phyloP scores from a whole-genome alignment of 148 eudicot genomes.

The Pouteria glomerata region DNA sequence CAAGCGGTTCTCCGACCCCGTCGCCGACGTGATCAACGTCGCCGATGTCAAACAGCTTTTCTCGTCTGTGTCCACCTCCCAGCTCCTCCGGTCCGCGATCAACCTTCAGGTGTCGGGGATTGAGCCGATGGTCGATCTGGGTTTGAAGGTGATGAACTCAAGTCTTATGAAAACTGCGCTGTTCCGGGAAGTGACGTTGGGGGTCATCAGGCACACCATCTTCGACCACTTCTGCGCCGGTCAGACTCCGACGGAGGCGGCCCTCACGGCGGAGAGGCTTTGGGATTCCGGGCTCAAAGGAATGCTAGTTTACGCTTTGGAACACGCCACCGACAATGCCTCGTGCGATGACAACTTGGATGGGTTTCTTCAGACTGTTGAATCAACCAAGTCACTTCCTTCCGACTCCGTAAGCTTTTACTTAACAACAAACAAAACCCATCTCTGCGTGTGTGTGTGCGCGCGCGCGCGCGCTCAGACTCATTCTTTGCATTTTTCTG shows the following conservation, averaged over 20 bases:
- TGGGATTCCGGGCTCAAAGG: slow-evolving; percentile 50
- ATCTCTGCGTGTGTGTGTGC: neutral
- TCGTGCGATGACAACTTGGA: slow-evolving; percentile 55
- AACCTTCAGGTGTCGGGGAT: slow-evolving; percentile 44
- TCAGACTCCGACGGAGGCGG: slow-evolving; percentile 37
- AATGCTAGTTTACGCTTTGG: slow-evolving; percentile 81
- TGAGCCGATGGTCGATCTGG: slow-evolving; percentile 59
- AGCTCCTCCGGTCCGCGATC: slow-evolving; percentile 40
- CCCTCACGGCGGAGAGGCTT: slow-evolving; percentile 31
- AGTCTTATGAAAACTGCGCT: slow-evolving; percentile 37
- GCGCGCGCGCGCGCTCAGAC: too few species aligned
- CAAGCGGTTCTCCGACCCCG: neutral
- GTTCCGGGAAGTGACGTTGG: slow-evolving; percentile 27
- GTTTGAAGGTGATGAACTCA: slow-evolving; percentile 65
- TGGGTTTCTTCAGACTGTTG: slow-evolving; percentile 46
- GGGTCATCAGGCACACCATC: slow-evolving; percentile 36
- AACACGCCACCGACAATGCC: slow-evolving; percentile 59
- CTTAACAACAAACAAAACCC: neutral
- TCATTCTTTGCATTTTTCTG: neutral
- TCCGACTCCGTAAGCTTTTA: slow-evolving; percentile 49
- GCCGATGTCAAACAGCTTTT: slow-evolving; percentile 43
- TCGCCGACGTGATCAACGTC: too few species aligned
- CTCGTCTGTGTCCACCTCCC: slow-evolving; percentile 36
- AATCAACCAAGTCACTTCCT: slow-evolving; percentile 43
- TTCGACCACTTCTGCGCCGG: slow-evolving; percentile 88